Evolutionary conservation across 306 rosid genomes (phyloP), one percentile per base, ranked within the genome.

Genomic region (Acacia melanoxylon): DNA sequence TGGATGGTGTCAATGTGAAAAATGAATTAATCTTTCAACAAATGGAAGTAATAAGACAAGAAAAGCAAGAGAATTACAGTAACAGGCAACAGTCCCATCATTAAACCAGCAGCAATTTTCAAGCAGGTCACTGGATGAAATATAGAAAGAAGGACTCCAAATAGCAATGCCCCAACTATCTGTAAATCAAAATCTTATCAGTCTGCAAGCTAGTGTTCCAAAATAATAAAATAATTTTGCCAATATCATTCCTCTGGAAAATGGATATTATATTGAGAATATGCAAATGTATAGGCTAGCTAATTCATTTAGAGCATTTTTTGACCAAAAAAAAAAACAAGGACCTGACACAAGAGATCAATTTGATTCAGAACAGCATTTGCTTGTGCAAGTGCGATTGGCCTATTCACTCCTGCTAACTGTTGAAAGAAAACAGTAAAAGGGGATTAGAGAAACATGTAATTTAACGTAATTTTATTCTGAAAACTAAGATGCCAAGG

Each of bases 361-460:
- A 92, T 96, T 88, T 98, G 92, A 87, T 87, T 92, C 35, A 95
- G 92, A 86, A 89, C 72, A 59, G 99, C 98, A 90, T 93, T 96
- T 86, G 94, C 98, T 65, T 93, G 91, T 4, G 97, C 97, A 74
- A 96, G 97, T 35, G 99, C 99, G 72, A 96, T 81, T 22, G 99
- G 97, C 87, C 98, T 86, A 83, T 92, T 96, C 56, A 96, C 88
- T 86, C 99, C 98, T 42, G 98, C 97, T 78, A 93, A 83, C 98
- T 96, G 93, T 83, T 63, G 74, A 81, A 81, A 81, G 29, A 80
- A 83, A 45, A 67, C 76, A 71, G n/a, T 35, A 62, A 63, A 58
- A 58, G 20, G 16, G 48, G 31, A 68, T 80, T 66, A 81, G 68
- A 69, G 68, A 27, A 78, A 66, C 24, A 77, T 78, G 81, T 63